A percentile compares a stretch with the other conserved stretches of the same genome.
Conservation (phyloP, 768 basidiomycete species). For the Suillus alpinus region DNA sequence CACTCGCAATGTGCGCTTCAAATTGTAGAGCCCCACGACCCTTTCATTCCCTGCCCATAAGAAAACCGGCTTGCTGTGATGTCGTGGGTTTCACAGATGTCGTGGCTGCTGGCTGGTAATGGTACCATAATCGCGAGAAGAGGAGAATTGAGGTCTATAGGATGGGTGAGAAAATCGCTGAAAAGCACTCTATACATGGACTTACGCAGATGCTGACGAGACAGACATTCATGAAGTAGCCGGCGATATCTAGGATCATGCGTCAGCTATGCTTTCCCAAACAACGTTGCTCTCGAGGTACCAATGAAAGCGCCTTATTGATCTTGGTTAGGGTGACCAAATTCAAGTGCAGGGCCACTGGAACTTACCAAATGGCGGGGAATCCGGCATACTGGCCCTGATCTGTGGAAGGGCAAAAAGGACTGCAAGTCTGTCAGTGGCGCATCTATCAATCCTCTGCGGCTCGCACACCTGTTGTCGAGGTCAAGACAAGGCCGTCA, state of each 20-base stretch:
- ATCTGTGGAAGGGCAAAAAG: conserved; percentile 7
- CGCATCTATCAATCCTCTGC: neutral
- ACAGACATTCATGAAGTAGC: conserved; percentile 6
- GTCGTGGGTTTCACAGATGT: neutral
- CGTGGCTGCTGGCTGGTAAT: conserved; percentile 1
- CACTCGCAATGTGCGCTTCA: neutral
- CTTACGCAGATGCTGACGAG: conserved; percentile 7
- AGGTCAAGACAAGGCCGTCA: conserved; percentile 1
- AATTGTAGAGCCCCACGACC: neutral
- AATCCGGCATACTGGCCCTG: conserved; percentile 6
- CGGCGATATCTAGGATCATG: conserved; percentile 2
- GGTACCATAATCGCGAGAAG: conserved; percentile 5
- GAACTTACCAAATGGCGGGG: conserved; percentile 7
- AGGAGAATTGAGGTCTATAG: conserved; percentile 6
- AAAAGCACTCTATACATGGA: neutral
- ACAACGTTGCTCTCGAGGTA: neutral
- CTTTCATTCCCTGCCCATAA: neutral
- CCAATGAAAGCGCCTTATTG: conserved; percentile 2
- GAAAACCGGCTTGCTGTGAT: neutral
- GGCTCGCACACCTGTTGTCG: neutral
- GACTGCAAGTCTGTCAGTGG: neutral
- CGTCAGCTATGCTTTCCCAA: neutral
- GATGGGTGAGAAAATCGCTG: neutral
- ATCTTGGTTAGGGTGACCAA: neutral
- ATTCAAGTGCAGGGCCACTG: neutral